phyloP scores from a whole-genome alignment of 2,329 filamentous ascomycete species.

The Fusarium scirpi region DNA sequence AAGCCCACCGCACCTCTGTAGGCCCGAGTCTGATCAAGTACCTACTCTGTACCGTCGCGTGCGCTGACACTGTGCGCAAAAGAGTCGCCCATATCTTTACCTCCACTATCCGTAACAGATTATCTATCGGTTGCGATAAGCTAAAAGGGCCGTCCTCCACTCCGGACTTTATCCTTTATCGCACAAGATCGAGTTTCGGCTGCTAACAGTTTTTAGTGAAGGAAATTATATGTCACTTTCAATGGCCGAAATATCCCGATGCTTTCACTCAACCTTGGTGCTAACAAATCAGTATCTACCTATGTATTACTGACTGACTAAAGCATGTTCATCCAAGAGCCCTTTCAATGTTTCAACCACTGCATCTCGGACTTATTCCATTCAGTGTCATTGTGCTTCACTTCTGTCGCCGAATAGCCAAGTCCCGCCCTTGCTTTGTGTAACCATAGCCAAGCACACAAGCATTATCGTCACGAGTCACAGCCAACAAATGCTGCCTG shows the following conservation, averaged over 20 bases:
- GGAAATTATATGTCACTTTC: slow-evolving; percentile 14
- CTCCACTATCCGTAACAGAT: slow-evolving; percentile 5
- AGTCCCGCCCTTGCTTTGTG: slow-evolving; percentile 11
- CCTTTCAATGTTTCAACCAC: slow-evolving; percentile 2
- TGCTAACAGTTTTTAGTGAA: slow-evolving; percentile 50
- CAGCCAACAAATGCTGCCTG: background rate
- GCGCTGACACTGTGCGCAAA: slow-evolving; percentile 21
- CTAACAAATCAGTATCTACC: background rate
- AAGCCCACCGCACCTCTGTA: background rate
- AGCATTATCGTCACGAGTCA: background rate
- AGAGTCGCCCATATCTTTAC: background rate
- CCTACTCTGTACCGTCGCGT: slow-evolving; percentile 8
- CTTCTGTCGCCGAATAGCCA: background rate
- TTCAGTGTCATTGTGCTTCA: slow-evolving; percentile 1
- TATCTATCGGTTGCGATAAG: slow-evolving; percentile 17
- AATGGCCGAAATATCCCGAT: slow-evolving; percentile 7
- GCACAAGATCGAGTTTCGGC: slow-evolving; percentile 30
- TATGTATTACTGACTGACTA: background rate
- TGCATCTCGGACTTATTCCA: slow-evolving; percentile 1
- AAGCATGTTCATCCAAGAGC: background rate
- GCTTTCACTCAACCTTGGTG: background rate
- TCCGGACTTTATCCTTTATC: slow-evolving; percentile 22
- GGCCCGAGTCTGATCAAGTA: background rate
- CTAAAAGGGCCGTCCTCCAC: slow-evolving; percentile 21
- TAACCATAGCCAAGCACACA: background rate